phyloP scores from a whole-genome alignment of 2,329 filamentous ascomycete species.

The Blastomyces emzantsi region DNA sequence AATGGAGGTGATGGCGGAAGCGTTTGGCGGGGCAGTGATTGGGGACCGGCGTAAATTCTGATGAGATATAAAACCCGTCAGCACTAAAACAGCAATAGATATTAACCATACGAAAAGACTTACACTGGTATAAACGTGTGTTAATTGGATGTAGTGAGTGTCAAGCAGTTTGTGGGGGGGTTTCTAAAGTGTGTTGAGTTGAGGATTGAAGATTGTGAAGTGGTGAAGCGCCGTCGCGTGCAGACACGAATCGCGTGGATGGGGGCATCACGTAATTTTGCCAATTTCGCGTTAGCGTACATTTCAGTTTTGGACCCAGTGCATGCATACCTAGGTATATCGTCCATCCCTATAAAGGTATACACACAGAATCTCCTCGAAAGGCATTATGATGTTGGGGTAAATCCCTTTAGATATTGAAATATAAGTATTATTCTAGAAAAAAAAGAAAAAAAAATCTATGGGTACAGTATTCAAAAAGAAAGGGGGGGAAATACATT shows the following conservation, averaged over 20 bases:
- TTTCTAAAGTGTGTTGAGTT: neutral
- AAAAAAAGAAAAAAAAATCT: neutral
- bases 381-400: neutral
- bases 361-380: neutral
- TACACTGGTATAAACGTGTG: neutral
- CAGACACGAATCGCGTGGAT: conserved; percentile 8
- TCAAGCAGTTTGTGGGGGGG: neutral
- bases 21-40: neutral
- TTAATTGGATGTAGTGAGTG: neutral
- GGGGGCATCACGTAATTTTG: conserved; percentile 1
- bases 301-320: neutral
- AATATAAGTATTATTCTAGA: neutral
- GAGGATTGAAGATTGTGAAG: neutral
- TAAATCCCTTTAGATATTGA: too few relatives aligned
- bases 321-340: neutral
- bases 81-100: neutral
- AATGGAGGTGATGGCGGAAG: neutral
- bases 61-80: neutral
- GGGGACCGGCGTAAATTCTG: neutral
- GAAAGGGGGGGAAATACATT: neutral
- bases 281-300: conserved; percentile 1
- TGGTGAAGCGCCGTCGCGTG: conserved; percentile 5
- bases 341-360: neutral
- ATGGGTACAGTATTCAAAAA: conserved; percentile 4
- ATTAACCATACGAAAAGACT: neutral